Base-by-base conservation (phyloP, 208 protist genomes). In the Leptomonas pyrrhocoris region DNA sequence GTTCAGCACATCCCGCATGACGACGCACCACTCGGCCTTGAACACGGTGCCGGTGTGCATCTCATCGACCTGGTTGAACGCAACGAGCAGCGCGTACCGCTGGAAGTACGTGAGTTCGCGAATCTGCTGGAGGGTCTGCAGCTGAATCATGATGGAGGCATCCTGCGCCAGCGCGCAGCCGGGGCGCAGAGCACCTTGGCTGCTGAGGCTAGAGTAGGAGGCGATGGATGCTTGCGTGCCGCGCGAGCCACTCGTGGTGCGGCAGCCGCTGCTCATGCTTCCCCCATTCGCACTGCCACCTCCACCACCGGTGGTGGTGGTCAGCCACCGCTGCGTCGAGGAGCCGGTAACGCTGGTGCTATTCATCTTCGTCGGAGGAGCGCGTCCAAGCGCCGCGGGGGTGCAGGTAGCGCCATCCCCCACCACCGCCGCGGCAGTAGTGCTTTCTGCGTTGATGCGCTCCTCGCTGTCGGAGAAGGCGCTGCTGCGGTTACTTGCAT, bases 1-100 rank as follows among this genome's bases (percentile, higher is more conserved):
- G 23, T 81, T 77, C 21, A 94, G 63, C 31, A 94, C 82, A 36
- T 82, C 79, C 13, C 81, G 74, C 83, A 93, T 88, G 42, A 94
- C 81, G 12, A 83, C 79, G 59, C 80, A 83, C 90, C 92, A 96
- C 75, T 95, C 89, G 8, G 86, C 73, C 81, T 96, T 95, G 73
- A 89, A 93, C 54, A 96, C 79, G 30, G 82, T 81, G 34, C 92
- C 92, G 38, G 67, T 84, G 58, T 83, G 73, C 54, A 68, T 73
- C 72, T 88, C 80, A 38, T 96, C 92, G 16, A 81, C 83, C 23
- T 76, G 61, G 57, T 87, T 89, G 67, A 96, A 96, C 18, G 79
- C 81, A 27, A 79, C 77, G 23, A 96, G 76, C 18, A 96, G 77
- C 9, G 83, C 80, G 75, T 95, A 90, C 21, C 87, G 84, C 46